These are phyloP conservation scores for Glaciozyma martinii DNA, from an alignment of 768 basidiomycete species.

Conservation along the genomic window DNA sequence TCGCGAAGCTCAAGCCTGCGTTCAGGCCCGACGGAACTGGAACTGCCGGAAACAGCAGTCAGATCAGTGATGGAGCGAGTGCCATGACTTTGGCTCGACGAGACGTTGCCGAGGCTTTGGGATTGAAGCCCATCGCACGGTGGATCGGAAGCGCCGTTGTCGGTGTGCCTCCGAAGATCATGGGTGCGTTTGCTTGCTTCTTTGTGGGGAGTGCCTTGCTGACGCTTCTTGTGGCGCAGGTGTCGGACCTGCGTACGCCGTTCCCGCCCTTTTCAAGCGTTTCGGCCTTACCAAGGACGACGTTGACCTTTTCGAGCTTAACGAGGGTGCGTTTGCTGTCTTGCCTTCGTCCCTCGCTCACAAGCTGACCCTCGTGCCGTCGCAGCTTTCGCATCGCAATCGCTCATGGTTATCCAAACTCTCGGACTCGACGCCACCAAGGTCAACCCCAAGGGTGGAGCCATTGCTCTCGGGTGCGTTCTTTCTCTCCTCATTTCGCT, in stretches of 20 bases:
- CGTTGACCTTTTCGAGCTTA: slow-evolving; percentile 38
- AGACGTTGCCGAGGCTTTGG: slow-evolving; percentile 42
- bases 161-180: slow-evolving; percentile 37
- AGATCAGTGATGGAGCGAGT: slow-evolving; percentile 44
- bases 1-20: slow-evolving; percentile 44
- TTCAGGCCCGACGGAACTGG: slow-evolving; percentile 44
- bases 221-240: slow-evolving; percentile 40
- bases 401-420: slow-evolving; percentile 42
- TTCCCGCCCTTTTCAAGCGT: slow-evolving; percentile 48
- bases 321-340: slow-evolving; percentile 33
- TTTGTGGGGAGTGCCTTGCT: neutral
- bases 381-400: slow-evolving; percentile 39
- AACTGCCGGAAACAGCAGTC: slow-evolving; percentile 44
- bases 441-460: slow-evolving; percentile 44
- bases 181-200: slow-evolving; percentile 14
- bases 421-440: slow-evolving; percentile 39
- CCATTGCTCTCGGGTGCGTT: slow-evolving; percentile 38
- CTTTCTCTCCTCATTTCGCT: neutral
- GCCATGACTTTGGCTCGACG: slow-evolving; percentile 42
- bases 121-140: slow-evolving; percentile 41
- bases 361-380: neutral
- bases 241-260: slow-evolving; percentile 80
- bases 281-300: slow-evolving; percentile 33
- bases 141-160: slow-evolving; percentile 42
- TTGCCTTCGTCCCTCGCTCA: neutral